A percentile compares a stretch with the other conserved stretches of the same genome.
These are phyloP conservation scores for Alternaria sp. DNA, from an alignment of 2,329 filamentous ascomycete genomes.

Conservation along the genomic window DNA sequence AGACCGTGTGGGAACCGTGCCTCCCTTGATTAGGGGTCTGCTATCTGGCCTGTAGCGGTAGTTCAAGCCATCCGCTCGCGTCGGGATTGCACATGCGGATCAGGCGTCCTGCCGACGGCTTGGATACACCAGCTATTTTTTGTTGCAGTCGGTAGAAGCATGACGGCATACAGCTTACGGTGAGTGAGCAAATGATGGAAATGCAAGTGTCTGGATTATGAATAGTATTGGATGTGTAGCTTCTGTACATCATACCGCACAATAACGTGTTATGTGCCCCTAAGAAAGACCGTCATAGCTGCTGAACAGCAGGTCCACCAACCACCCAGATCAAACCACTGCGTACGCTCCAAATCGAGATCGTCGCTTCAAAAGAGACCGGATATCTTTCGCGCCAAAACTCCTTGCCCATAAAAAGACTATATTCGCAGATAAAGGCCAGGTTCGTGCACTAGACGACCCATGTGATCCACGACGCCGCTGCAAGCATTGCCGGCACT, in stretches of 20 bases:
- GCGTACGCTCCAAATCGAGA: constrained; percentile 7
- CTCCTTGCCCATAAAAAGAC: constrained; percentile 18
- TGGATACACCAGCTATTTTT: background rate
- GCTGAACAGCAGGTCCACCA: background rate
- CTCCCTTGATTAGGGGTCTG: background rate
- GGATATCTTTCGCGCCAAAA: constrained; percentile 30
- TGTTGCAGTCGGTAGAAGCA: background rate
- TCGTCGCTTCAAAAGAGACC: constrained; percentile 8
- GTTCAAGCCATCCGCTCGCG: background rate
- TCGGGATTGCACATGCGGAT: background rate
- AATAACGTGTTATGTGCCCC: background rate
- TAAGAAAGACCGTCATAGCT: background rate
- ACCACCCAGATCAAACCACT: background rate
- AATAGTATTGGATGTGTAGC: background rate
- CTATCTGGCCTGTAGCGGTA: background rate
- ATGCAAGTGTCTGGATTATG: background rate
- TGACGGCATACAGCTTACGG: background rate
- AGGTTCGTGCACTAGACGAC: constrained; percentile 2
- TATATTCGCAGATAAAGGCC: constrained; percentile 7
- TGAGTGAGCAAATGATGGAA: background rate
- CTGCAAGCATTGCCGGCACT: constrained; percentile 35
- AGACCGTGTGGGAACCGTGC: background rate
- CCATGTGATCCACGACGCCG: constrained; percentile 39
- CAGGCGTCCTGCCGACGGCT: background rate
- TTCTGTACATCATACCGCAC: background rate